phyloP scores from a whole-genome alignment of 176 grass and related monocot species.

The Bolboschoenus planiculmis region DNA sequence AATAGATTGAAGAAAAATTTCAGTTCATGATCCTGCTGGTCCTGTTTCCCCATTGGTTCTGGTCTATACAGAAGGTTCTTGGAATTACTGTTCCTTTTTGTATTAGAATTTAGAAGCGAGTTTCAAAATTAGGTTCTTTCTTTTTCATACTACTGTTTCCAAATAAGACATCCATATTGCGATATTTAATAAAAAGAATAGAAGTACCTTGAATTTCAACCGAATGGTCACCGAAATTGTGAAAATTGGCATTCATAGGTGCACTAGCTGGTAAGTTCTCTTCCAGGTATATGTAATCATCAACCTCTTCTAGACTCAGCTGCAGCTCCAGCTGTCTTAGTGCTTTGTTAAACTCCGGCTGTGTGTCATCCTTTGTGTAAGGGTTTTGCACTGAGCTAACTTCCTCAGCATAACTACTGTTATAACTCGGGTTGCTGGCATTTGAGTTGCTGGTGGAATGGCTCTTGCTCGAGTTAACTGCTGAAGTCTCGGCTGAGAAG shows the following conservation, averaged over 20 bases:
- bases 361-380: slow-evolving; percentile 12
- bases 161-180: background rate
- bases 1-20: background rate
- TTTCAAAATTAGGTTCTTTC: background rate
- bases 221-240: background rate
- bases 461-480: slow-evolving; percentile 24
- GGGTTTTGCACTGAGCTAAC: slow-evolving; percentile 41
- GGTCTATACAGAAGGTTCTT: background rate
- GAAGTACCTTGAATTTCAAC: slow-evolving; percentile 11
- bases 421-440: slow-evolving; percentile 37
- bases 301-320: slow-evolving; percentile 81
- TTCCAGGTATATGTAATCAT: slow-evolving; percentile 68
- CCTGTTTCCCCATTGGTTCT: background rate
- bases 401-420: slow-evolving; percentile 58
- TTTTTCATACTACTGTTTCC: background rate
- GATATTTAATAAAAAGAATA: background rate
- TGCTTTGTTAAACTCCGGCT: slow-evolving; percentile 57
- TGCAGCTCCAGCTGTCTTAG: slow-evolving; percentile 64
- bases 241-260: slow-evolving; percentile 11
- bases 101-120: background rate
- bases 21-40: background rate
- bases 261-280: slow-evolving; percentile 17
- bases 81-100: background rate
- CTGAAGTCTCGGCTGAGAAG: slow-evolving; percentile 41
- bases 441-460: background rate